Evolutionary conservation across 345 rosid species (phyloP).

Genomic region (Reutealis trisperma): DNA sequence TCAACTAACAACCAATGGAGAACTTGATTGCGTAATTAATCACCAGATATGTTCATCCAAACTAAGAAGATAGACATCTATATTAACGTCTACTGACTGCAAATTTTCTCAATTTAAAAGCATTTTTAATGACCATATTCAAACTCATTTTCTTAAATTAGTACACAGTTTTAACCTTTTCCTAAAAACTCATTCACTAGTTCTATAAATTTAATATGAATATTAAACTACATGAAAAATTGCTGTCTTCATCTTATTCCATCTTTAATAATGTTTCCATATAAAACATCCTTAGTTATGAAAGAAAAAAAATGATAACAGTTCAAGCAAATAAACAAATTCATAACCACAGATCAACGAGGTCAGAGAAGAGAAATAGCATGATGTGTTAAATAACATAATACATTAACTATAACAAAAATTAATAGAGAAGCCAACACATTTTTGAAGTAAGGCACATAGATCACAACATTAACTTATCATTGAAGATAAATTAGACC

Average conservation of each 20-base stretch:
- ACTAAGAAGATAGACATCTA: not conserved
- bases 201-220: not conserved
- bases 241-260: not conserved
- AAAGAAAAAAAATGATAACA: not conserved
- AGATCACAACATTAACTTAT: not conserved
- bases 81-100: not conserved
- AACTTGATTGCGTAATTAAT: no score
- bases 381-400: not conserved
- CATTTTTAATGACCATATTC: not conserved
- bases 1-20: not conserved
- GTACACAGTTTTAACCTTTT: not conserved
- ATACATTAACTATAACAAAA: not conserved
- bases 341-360: not conserved
- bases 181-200: not conserved
- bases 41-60: not conserved
- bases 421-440: slow-evolving; percentile 9
- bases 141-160: no score
- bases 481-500: slow-evolving; percentile 4
- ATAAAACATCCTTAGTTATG: not conserved
- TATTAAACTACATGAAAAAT: not conserved
- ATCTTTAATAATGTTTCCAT: not conserved
- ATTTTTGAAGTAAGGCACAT: not conserved
- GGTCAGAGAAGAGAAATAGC: not conserved
- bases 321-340: not conserved
- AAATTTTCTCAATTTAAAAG: not conserved